Percentiles rank a stretch among this genome's conserved stretches.
phyloP scores from a whole-genome alignment of 2,329 filamentous ascomycete species.

The Trichophyton verrucosum region DNA sequence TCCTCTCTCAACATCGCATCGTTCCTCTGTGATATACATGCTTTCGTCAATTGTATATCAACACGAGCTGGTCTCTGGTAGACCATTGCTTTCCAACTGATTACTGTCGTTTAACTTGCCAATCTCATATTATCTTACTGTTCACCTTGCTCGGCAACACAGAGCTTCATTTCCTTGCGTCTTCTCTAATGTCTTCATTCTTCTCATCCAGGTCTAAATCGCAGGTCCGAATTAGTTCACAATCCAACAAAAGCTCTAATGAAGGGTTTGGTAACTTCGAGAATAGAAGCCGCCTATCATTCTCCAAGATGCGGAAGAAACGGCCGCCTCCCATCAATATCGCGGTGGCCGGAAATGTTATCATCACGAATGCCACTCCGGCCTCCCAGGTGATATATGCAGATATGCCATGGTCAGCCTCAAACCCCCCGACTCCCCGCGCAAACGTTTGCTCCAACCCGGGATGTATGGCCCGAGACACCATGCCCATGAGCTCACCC shows the following conservation, averaged over 20 bases:
- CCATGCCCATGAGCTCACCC: background rate
- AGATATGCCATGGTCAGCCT: conserved; percentile 9
- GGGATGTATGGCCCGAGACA: conserved; percentile 7
- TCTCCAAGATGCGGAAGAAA: conserved; percentile 14
- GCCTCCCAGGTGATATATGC: conserved; percentile 7
- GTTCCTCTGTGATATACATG: background rate
- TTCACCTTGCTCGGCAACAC: background rate
- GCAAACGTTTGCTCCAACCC: conserved; percentile 6
- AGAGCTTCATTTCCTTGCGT: background rate
- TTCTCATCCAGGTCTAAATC: conserved; percentile 10
- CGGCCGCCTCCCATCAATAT: conserved; percentile 13
- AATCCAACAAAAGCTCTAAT: background rate
- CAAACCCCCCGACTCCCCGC: conserved; percentile 9
- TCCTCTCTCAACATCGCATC: background rate
- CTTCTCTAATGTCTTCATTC: conserved; percentile 8
- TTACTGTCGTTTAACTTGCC: background rate
- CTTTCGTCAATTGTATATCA: background rate
- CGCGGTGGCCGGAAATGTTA: conserved; percentile 13
- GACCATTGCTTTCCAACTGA: background rate
- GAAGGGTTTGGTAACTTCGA: conserved; percentile 1
- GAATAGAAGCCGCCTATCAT: conserved; percentile 5
- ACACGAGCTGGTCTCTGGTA: background rate
- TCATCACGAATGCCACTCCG: conserved; percentile 8
- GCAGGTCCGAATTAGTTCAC: conserved; percentile 7
- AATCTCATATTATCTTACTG: background rate